Evolutionary conservation across 495 filamentous ascomycete species (phyloP).

Genomic region (Aspergillus bertholletiae): DNA sequence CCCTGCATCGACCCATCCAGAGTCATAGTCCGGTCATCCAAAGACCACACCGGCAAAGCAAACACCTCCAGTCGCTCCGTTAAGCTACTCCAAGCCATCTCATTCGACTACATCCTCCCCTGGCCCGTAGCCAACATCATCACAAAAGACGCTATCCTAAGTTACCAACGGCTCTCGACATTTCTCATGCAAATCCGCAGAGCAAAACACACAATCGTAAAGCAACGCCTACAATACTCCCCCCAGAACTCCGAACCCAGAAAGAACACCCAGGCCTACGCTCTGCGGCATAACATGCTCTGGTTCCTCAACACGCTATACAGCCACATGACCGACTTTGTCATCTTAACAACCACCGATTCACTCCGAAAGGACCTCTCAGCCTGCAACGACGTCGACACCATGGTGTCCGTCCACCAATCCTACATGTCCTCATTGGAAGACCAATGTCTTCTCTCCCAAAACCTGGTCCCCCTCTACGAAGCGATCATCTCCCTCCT

Average conservation of each 20-base stretch:
- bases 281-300: slow-evolving; percentile 67
- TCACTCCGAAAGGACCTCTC: slow-evolving; percentile 51
- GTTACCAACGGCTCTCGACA: slow-evolving; percentile 67
- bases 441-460: slow-evolving; percentile 63
- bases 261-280: slow-evolving; percentile 51
- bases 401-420: slow-evolving; percentile 70
- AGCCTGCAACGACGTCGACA: slow-evolving; percentile 70
- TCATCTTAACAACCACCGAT: slow-evolving; percentile 55
- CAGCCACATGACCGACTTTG: slow-evolving; percentile 69
- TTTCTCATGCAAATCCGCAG: slow-evolving; percentile 76
- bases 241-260: slow-evolving; percentile 10
- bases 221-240: slow-evolving; percentile 42
- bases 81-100: slow-evolving; percentile 52
- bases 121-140: slow-evolving; percentile 90
- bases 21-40: slow-evolving; percentile 49
- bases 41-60: slow-evolving; percentile 8
- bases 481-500: slow-evolving; percentile 64
- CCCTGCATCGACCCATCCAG: slow-evolving; percentile 53
- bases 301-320: slow-evolving; percentile 76
- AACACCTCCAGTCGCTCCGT: slow-evolving; percentile 33
- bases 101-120: slow-evolving; percentile 60
- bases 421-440: slow-evolving; percentile 57
- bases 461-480: slow-evolving; percentile 59
- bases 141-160: slow-evolving; percentile 51
- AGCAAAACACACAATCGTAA: slow-evolving; percentile 64